Evolutionary conservation across 2,329 filamentous ascomycete genomes (phyloP), one percentile per base, ranked within the genome.

Genomic region (Alternaria metachromatica): DNA sequence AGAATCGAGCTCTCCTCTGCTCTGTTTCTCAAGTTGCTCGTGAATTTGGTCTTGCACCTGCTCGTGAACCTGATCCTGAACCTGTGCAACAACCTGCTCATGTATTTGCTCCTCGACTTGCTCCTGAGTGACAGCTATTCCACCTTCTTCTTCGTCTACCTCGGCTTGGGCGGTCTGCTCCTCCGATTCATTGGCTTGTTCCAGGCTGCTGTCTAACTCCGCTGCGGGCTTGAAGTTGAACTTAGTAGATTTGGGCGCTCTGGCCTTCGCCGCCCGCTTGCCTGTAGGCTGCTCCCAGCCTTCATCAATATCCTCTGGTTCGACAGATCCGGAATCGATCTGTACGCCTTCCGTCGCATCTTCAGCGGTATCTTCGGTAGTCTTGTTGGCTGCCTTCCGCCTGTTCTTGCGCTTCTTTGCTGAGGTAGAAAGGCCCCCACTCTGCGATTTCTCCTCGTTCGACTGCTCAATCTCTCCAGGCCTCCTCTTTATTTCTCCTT

Each of bases 401-500:
- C 54, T 57, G 11, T 37, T 45, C 23, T 45, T 62, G 58, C 43
- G 63, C 70, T 72, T 62, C 70, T 23, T 55, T 20, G 49, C 43
- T 18, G 61, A 54, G 18, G 49, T 55, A 8, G 57, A 63, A 53
- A 12, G 49, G 21, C 57, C 66, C 45, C 65, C 59, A 25, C 54
- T 65, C 30, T 58, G 45, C 62, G 75, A 65, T 26, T 72, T 66
- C 28, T 76, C 65, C 56, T 68, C 48, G 15, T 58, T 43, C 18
- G 48, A 46, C 21, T 44, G 49, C 30, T 65, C 51, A 23, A 66
- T 55, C 30, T 76, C 69, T 6, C 63, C 70, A 13, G 70, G 69
- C 33, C 63, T 76, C 44, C 95, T 95, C 60, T 94, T 76, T 1
- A 87, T 80, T 79, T 94, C 94, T 78, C 97, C 94, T 1, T 90